Base-by-base conservation (phyloP, 805 yeast species). In the Brettanomyces naardenensis region DNA sequence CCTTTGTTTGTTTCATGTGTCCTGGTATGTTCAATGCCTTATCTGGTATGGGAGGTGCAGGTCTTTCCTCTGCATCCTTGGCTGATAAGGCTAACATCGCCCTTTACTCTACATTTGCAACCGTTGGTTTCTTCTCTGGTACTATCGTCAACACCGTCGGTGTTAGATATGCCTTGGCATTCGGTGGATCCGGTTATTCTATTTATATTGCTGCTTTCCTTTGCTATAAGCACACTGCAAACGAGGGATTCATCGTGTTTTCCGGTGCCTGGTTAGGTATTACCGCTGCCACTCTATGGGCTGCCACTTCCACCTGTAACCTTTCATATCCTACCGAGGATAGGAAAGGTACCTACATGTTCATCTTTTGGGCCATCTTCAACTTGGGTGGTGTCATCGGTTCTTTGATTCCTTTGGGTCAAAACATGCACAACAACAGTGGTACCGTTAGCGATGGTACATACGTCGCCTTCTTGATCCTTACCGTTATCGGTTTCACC, bases 341-440 rank as follows among this genome's bases (percentile, higher is more conserved):
- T 26, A 58, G 44, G n/a, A 75, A 75, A 58, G 81, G 77, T 33
- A 56, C 56, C 25, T 75, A 69, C 14, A 65, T 76, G 35, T 69
- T 71, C 64, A 56, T 67, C 14, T 75, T 75, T 53, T 75, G 81
- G 81, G 62, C 71, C 44, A 73, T 76, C 38, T 75, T 76, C 62
- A 73, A 75, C 56, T 56, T 73, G 43, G 82, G 81, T 52, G 76
- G 75, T 10, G 80, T 75, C 38, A 71, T 75, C 45, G 82, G 82
- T 33, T 59, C 73, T 13, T 58, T 72, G 31, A 68, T 75, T 45
- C 79, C 81, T n/a, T 66, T 76, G 51, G 75, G 66, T 31, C 65
- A 71, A 48, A 73, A 70, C 47, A 53, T 74, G 47, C 40, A 44
- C 28, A 52, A 70, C 36, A 59, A 60, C 36, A 53, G 54, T 15